Conservation (phyloP, 179 eudicot genomes). For the Patellifolia procumbens region DNA sequence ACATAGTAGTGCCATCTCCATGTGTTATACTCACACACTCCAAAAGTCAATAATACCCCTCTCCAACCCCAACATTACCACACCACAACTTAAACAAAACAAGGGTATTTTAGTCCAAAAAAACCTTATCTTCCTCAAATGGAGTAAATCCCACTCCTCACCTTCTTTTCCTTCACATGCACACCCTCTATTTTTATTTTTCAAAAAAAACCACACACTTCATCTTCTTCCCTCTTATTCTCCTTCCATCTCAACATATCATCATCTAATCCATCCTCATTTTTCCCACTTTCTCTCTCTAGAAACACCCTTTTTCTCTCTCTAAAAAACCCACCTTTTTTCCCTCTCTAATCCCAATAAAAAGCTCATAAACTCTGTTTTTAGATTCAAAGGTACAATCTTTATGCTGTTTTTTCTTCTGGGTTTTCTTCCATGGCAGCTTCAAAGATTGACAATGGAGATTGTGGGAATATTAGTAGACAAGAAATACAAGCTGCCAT, state of each 20-base stretch:
- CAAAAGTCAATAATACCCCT: neutral
- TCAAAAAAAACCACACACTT: conserved; percentile 25
- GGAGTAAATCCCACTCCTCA: conserved; percentile 30
- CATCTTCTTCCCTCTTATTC: conserved; percentile 14
- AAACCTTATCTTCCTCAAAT: conserved; percentile 21
- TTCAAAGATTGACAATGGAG: conserved; percentile 7
- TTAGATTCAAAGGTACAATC: conserved; percentile 1
- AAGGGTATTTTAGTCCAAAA: conserved; percentile 33
- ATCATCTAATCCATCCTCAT: conserved; percentile 9
- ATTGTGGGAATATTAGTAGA: conserved; percentile 40
- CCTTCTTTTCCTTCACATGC: conserved; percentile 48
- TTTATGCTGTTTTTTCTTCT: neutral
- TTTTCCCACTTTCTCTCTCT: conserved; percentile 22
- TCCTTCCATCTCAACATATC: conserved; percentile 30
- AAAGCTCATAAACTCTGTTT: conserved; percentile 14
- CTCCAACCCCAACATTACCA: neutral
- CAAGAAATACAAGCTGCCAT: conserved; percentile 71
- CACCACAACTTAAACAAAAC: conserved; percentile 2
- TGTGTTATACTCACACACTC: conserved; percentile 24
- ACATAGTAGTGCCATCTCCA: conserved; percentile 18
- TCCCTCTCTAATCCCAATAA: conserved; percentile 25
- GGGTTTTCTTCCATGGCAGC: conserved; percentile 40
- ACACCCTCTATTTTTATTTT: too few relatives aligned
- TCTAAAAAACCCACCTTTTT: too few relatives aligned
- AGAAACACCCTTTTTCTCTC: too few relatives aligned